Base-by-base conservation (phyloP, 768 basidiomycete species). In the Leucocoprinus birnbaumii region DNA sequence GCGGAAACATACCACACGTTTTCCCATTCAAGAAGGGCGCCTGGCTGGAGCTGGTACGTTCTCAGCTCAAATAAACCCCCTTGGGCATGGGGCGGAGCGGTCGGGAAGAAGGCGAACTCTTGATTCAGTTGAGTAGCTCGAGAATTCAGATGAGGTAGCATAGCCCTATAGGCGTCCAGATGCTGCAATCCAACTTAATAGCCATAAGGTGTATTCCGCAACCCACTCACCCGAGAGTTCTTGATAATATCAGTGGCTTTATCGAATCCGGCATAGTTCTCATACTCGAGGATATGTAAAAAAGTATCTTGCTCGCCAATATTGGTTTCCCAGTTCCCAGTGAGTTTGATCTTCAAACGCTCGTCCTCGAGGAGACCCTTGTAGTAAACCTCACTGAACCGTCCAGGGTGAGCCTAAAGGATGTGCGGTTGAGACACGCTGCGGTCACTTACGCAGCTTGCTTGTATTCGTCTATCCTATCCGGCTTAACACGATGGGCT, bases 51-150 rank as follows among this genome's bases (percentile, higher is more conserved):
- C 66, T 85, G 85, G 71, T 99, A 99, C 35, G 81, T 85, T 62
- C 97, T 80, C 62, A 98, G 75, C 71, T 99, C 97, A 66, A 97
- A 99, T 44, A 99, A 77, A 4, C 97, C 96, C 5, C 95, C 96
- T 61, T 89, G 82, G 3, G 84, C 78, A 61, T 80, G 87, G 4
- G 95, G 94, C 31, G 94, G 93, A 18, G 91, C 82, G 1, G 94
- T 91, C 5, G 94, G 93, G 66, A 95, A 85, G 74, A 98, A 96
- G 1, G 91, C 92, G 71, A 99, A 99, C 68, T 99, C 96, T 66
- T 94, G 92, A 61, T 82, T 85, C 46, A 96, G 80, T 61, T 96
- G 93, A 14, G 80, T 79, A 26, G 85, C 78, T 40, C 95, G 84
- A 14, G 84, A 85, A 11, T 71, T 77, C 37, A 98, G 68, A 65